These are phyloP conservation scores for Apiotrichum brassicae DNA, from an alignment of 1,284 basidiomycete species.

Conservation along the genomic window DNA sequence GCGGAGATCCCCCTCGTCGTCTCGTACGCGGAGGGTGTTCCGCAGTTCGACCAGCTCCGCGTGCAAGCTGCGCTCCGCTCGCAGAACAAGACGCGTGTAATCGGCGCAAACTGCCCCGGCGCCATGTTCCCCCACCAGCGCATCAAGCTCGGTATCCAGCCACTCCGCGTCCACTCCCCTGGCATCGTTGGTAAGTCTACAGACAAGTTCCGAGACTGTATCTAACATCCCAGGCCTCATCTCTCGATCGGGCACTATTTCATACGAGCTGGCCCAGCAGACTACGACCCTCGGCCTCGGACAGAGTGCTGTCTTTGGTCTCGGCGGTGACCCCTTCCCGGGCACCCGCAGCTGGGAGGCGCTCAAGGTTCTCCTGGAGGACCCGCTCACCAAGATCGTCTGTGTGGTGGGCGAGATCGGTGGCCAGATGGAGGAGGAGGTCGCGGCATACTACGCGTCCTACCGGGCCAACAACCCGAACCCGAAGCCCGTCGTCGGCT, in stretches of 20 bases:
- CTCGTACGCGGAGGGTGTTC: constrained; percentile 88
- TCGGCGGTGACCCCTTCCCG: constrained; percentile 96
- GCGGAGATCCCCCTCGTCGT: constrained; percentile 89
- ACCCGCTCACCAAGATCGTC: constrained; percentile 75
- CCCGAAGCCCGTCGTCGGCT: constrained; percentile 88
- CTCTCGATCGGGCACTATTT: constrained; percentile 78
- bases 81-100: constrained; percentile 84
- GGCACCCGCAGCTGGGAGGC: constrained; percentile 67
- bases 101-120: constrained; percentile 85
- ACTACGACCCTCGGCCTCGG: constrained; percentile 89
- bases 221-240: constrained; percentile 54
- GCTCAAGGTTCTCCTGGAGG: constrained; percentile 83
- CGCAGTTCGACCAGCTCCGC: constrained; percentile 48
- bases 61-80: constrained; percentile 83
- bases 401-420: constrained; percentile 96
- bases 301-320: constrained; percentile 86
- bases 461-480: constrained; percentile 56
- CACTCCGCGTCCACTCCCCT: constrained; percentile 85
- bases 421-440: constrained; percentile 87
- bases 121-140: constrained; percentile 74
- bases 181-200: constrained; percentile 66
- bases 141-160: constrained; percentile 98
- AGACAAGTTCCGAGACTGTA: too few species aligned
- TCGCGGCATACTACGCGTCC: constrained; percentile 84
- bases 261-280: constrained; percentile 81